Evolutionary conservation across 1,139 yeast species (phyloP), one percentile per base, ranked within the genome.

Genomic region (Saccharomyces hybrid): DNA sequence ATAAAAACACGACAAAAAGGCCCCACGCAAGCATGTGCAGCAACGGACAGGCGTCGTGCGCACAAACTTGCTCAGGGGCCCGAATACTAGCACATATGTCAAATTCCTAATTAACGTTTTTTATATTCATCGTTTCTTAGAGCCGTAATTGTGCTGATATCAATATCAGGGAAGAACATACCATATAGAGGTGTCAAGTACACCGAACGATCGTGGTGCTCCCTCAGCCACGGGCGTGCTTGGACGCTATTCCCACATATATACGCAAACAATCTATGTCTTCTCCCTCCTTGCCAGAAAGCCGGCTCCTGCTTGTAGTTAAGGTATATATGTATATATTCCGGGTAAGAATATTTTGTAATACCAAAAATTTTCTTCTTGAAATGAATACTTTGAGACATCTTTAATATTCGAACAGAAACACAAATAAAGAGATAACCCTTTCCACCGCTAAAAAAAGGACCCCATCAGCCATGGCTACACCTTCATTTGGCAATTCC

Each of bases 61-160:
- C 25, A 16, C 13, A 38, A 23, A 14, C 44, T 38, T 38, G 44
- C 44, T 16, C 13, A 9, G 25, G 44, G 44, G 16, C 11, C 25
- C 16, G 11, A 3, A n/a, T 14, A 9, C 27, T 52, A 61, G 70
- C 68, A 66, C 70, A 62, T 62, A 60, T 59, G 70, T 67, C 70
- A 66, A 66, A 67, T 67, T 67, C 70, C 70, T 67, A 58, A 49
- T 60, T 57, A 60, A 38, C 44, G 58, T 52, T 55, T 23, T 48
- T 23, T 46, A 63, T 61, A 56, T 58, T 61, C 60, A 57, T 54
- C 58, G 68, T 38, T 38, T 38, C 44, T 38, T 38, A 38, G 70
- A 63, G 70, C 70, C 70, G 69, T 60, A 60, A 62, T 66, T 64
- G 70, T 67, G 69, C 70, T 62, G 54, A 67, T 54, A 63, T 55